Base-by-base conservation (phyloP, 2,329 filamentous ascomycete genomes). In the Aspergillus ibericus region DNA sequence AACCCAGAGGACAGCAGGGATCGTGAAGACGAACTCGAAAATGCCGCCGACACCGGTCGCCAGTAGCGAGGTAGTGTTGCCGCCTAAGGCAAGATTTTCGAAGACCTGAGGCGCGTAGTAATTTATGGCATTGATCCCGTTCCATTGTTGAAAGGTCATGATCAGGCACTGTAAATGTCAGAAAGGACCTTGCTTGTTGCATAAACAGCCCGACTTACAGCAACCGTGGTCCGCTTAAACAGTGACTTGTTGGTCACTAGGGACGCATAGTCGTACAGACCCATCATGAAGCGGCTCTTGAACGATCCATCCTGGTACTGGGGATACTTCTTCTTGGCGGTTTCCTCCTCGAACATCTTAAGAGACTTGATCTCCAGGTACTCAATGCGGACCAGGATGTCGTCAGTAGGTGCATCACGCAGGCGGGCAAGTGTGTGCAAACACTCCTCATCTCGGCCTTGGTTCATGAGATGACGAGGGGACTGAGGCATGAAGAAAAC, bases 341-440 rank as follows among this genome's bases (percentile, higher is more conserved):
- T 85, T 32, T 85, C 83, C 71, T 89, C 88, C 75, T 93, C 89
- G 63, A 93, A 93, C 10, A 88, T 72, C 0, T 85, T 86, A 70
- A 91, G 85, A 0, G 89, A 88, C 71, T 90, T 90, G 74, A 93
- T 92, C 70, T 93, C 90, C 13, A 91, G 82, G 69, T 88, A 91
- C 67, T 93, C 90, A 1, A 92, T 81, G 62, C 89, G 84, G 46
- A 93, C 85, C 0, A 91, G 82, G 57, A 90, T 83, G 68, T 92
- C 83, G 64, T 90, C 85, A 10, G 78, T 70, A 0, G 84, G 73
- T 0, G 91, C 80, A 8, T 78, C 81, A n/a, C 90, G 86, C 2
- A 93, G 83, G 29, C 72, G 78, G 0, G 88, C 84, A 1, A 92
- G 78, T 0, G 87, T 85, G 9, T 73, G 70, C 3, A 85, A 82